A percentile compares a stretch with the other conserved stretches of the same genome.
Conservation (phyloP, 1,284 basidiomycete species). For the Xerocomus minutiporus region DNA sequence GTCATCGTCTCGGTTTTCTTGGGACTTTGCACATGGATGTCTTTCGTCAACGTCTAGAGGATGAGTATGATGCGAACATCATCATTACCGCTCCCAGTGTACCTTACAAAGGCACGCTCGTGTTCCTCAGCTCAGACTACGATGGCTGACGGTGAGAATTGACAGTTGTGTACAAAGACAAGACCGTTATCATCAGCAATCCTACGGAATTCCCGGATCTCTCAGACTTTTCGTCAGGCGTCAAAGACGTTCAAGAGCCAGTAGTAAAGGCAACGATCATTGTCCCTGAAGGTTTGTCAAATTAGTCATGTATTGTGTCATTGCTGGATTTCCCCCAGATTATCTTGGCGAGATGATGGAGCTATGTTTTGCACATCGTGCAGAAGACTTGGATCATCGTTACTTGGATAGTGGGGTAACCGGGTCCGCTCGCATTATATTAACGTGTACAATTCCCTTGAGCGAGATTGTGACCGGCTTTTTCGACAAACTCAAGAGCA, state of each 20-base stretch:
- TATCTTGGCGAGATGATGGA: conserved; percentile 92
- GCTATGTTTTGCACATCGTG: conserved; percentile 76
- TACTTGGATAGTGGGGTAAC: conserved; percentile 66
- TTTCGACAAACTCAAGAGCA: conserved; percentile 87
- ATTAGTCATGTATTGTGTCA: conserved; percentile 1
- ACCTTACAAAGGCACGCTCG: conserved; percentile 73
- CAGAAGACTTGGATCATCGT: conserved; percentile 72
- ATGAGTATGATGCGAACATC: conserved; percentile 89
- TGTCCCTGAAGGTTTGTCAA: conserved; percentile 75
- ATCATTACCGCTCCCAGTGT: conserved; percentile 93
- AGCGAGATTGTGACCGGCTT: conserved; percentile 92
- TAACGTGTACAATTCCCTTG: conserved; percentile 81
- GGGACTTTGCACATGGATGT: conserved; percentile 98
- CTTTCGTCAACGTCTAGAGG: conserved; percentile 92
- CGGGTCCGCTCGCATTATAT: conserved; percentile 59
- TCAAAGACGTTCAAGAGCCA: conserved; percentile 81
- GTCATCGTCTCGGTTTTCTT: conserved; percentile 91
- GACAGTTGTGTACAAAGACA: conserved; percentile 71
- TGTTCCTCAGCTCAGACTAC: not conserved
- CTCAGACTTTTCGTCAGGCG: conserved; percentile 55
- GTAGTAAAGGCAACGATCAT: conserved; percentile 88
- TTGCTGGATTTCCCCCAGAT: conserved; percentile 40
- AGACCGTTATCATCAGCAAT: conserved; percentile 75
- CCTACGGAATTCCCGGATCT: conserved; percentile 90
- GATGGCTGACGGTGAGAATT: conserved; percentile 4